These are phyloP conservation scores for Iris pallida DNA, from an alignment of 116 monocot genomes.

Conservation along the genomic window DNA sequence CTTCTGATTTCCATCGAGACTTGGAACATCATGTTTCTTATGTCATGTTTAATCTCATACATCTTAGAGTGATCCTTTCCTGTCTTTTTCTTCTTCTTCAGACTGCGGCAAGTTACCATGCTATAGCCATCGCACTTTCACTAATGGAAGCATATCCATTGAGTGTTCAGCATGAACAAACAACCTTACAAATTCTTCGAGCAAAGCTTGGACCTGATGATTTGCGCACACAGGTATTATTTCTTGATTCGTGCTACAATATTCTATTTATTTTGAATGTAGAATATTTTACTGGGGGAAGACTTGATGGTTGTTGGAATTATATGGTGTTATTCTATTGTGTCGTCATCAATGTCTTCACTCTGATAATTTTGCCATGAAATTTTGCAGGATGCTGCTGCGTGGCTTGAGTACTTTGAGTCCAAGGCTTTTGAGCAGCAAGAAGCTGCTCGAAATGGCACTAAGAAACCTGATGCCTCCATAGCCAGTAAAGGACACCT, in stretches of 20 bases:
- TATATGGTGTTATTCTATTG: too few species aligned
- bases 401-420: constrained; percentile 99
- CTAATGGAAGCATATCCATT: constrained; percentile 98
- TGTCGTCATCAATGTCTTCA: too few species aligned
- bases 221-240: constrained; percentile 76
- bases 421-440: constrained; percentile 99
- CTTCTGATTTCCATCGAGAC: too few species aligned
- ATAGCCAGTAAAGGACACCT: constrained; percentile 99
- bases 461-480: constrained; percentile 96
- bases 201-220: constrained; percentile 96
- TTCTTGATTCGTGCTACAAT: too few species aligned
- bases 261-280: too few species aligned
- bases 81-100: constrained; percentile 8
- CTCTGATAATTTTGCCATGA: too few species aligned
- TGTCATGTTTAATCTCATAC: too few species aligned
- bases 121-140: constrained; percentile 98
- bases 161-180: constrained; percentile 99
- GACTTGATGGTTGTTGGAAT: too few species aligned
- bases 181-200: constrained; percentile 92
- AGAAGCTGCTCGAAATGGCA: constrained; percentile 97
- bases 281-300: too few species aligned
- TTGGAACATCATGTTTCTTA: too few species aligned
- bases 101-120: constrained; percentile 99
- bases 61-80: too few species aligned
- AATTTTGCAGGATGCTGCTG: constrained; percentile 84